Base-by-base conservation (phyloP, 768 basidiomycete species). In the Lentinus brumalis region DNA sequence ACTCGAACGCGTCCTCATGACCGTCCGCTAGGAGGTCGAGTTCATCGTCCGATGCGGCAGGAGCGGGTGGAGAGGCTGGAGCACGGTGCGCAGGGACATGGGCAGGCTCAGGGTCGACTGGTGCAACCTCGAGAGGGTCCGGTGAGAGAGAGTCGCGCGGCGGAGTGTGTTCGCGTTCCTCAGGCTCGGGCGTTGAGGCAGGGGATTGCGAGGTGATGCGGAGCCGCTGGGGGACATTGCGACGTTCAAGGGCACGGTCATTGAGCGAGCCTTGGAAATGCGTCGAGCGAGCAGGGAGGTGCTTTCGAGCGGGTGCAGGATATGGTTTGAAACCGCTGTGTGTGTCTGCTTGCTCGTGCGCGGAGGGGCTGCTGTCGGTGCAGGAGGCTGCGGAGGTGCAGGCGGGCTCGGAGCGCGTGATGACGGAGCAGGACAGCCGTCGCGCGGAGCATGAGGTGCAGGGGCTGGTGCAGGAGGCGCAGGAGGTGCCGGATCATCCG, bases 401-500 rank as follows among this genome's bases (percentile, higher is more conserved):
- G 46, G 56, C 41, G 46, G 56, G 29, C 38, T 50, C 35, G 35
- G 56, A 26, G 56, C 8, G 26, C 38, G 35, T 26, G 12, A 30
- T 49, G 39, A 12, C 7, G 32, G 35, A 21, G 45, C 47, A 10
- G 46, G 47, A 30, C 47, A 42, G 38, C 35, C 46, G 18, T 45
- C 46, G 16, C 35, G 57, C 54, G 9, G 54, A 8, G 16, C 26
- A 21, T 35, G 15, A 49, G 56, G 32, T 14, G 58, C 21, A 31
- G 30, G 30, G 15, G 46, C 44, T 4, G 38, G 51, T 21, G 45
- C 51, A 38, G 59, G 59, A 49, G 52, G 45, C 21, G 51, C 51
- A 26, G 57, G 57, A 58, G 58, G 58, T 53, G 59, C 59, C 53
- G 59, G 52, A 60, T 60, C 59, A 60, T 60, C 21, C 16, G n/a